A percentile compares a stretch with the other conserved stretches of the same genome.
These are phyloP conservation scores for Saccharomycopsis guyanensis DNA, from an alignment of 805 yeast species.

Conservation along the genomic window DNA sequence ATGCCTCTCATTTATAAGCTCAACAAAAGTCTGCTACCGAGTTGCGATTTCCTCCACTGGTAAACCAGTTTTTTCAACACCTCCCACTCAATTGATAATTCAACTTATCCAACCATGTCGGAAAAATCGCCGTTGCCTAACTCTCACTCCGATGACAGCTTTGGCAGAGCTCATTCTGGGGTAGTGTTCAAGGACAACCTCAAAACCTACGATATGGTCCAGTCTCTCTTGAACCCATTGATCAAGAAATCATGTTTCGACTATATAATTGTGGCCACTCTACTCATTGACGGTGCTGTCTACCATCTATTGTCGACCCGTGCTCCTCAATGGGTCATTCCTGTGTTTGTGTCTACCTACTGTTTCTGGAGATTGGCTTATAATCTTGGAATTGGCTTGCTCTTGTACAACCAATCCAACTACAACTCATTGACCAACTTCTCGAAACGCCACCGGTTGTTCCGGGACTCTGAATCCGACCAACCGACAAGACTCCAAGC, in stretches of 20 bases:
- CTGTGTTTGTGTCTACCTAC: slow-evolving; percentile 47
- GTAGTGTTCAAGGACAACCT: slow-evolving; percentile 37
- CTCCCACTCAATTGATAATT: background rate
- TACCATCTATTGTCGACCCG: slow-evolving; percentile 26
- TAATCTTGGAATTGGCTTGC: slow-evolving; percentile 71
- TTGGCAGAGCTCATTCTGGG: slow-evolving; percentile 39
- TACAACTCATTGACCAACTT: slow-evolving; percentile 44
- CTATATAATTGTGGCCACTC: slow-evolving; percentile 42
- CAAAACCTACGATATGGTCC: slow-evolving; percentile 75
- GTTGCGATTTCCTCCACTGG: too few relatives aligned
- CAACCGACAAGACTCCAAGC: slow-evolving; percentile 29
- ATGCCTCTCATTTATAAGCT: background rate
- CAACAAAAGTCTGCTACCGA: too few relatives aligned
- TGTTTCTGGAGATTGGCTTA: slow-evolving; percentile 69
- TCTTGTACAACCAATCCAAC: slow-evolving; percentile 61
- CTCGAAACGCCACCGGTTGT: slow-evolving; percentile 41
- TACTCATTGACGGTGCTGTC: slow-evolving; percentile 31
- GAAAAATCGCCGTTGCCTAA: too few relatives aligned
- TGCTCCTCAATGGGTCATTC: slow-evolving; percentile 23
- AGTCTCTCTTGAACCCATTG: slow-evolving; percentile 72
- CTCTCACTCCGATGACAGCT: slow-evolving; percentile 5
- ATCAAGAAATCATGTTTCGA: slow-evolving; percentile 63
- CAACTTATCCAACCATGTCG: background rate
- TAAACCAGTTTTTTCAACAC: background rate
- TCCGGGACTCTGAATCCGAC: slow-evolving; percentile 30